Base-by-base conservation (phyloP, 257 asterid genomes). In the Jacaranda mimosifolia region DNA sequence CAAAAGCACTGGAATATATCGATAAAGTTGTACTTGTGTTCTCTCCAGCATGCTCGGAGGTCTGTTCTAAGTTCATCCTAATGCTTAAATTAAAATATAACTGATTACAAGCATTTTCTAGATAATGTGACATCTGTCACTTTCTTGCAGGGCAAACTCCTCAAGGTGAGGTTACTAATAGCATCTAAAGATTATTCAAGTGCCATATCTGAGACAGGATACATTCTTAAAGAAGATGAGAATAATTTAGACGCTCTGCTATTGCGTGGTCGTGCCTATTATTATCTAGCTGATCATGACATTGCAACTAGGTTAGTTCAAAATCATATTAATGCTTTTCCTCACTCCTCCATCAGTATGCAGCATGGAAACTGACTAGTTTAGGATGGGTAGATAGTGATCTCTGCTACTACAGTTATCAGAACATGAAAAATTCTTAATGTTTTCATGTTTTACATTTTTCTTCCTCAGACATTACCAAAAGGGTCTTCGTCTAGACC, bases 401-500 rank as follows among this genome's bases (percentile, higher is more conserved):
- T 62, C 53, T 32, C 3, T 53, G 42, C 56, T 35, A 60, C 12
- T 36, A 9, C 67, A 48, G 7, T 38, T 48, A 67, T 51, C 17
- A 14, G 72, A 35, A 58, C 42, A 46, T 51, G 40, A 26, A 26
- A 8, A 56, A 26, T 70, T 67, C 71, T 75, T 43, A 52, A 15
- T 66, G 19, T 64, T 39, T 26, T 53, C 13, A 32, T 56, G 15
- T 32, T 70, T 70, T 62, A 14, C 49, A 58, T 80, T 81, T 64
- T 73, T 49, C 56, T 76, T 64, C 74, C 39, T 39, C 89, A 92
- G 98, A 84, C 98, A 94, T 85, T 94, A 91, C 82, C 98, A 92
- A 82, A 92, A 87, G 80, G 98, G 98, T 81, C 98, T 94, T 73
- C 98, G 97, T n/a, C 83, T 86, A 63, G 98, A 94, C 81, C 98